Evolutionary conservation across 2,329 filamentous ascomycete genomes (phyloP), one percentile per base, ranked within the genome.

Genomic region (Colletotrichum echinochloae): DNA sequence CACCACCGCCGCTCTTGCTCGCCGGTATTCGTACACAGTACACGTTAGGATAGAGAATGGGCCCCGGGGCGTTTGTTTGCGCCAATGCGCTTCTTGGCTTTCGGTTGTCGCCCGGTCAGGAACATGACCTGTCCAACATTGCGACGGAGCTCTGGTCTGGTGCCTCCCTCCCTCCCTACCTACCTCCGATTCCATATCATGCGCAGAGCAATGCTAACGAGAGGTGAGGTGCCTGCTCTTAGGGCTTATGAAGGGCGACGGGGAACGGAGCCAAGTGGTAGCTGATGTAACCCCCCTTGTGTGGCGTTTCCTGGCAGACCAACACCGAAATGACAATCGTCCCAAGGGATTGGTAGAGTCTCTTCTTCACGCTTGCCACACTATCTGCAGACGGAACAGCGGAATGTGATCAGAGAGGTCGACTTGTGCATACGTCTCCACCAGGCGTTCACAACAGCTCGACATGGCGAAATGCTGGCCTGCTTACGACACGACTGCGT

Each of bases 341-440:
- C 61, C 65, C 60, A 66, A 57, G 52, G 57, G 54, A 60, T 46
- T 72, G 65, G 60, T 72, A 60, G 54, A 54, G 56, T 61, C 20
- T 56, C 37, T 62, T 51, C 35, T 62, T 55, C 68, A 44, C 39
- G 49, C 63, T 28, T 51, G 39, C 51, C 63, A 44, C 66, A 44
- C 66, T 66, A 66, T 66, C 57, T 70, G 72, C 72, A 72, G 61
- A 41, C 63, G 72, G 72, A 56, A 72, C 52, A 39, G 49, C 70
- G 72, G 72, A 61, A 72, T 41, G 39, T 46, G 35, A 63, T 16
- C 70, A 72, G 72, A 70, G 41, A 72, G 63, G 66, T 55, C 56
- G 46, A 52, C n/a, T 51, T 30, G 51, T 66, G 59, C 68, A 71
- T 35, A 54, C 23, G n/a, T 70, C 65, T 70, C 59, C 60, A 65